Conservation (phyloP, 805 yeast species). For the Yarrowia divulgata region DNA sequence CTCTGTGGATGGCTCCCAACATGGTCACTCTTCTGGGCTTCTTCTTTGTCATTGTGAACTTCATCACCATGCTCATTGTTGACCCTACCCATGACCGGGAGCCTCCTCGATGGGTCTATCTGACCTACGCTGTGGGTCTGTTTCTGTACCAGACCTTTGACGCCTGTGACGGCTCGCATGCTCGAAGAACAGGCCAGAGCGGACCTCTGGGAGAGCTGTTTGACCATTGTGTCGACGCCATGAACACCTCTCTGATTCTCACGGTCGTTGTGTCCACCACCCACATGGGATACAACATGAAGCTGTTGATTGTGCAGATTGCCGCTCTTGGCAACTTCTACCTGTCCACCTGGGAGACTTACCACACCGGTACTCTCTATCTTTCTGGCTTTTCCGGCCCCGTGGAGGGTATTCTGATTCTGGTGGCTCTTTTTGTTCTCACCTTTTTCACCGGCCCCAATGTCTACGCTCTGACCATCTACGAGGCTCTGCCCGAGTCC, state of each 20-base stretch:
- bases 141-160: slow-evolving; percentile 94
- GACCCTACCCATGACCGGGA: slow-evolving; percentile 69
- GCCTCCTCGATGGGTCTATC: slow-evolving; percentile 81
- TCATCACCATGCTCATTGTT: slow-evolving; percentile 68
- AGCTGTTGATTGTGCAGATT: slow-evolving; percentile 52
- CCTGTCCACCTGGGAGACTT: slow-evolving; percentile 94
- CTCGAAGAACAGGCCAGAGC: slow-evolving; percentile 92
- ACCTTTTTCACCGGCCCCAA: slow-evolving; percentile 77
- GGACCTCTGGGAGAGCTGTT: slow-evolving; percentile 95
- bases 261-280: slow-evolving; percentile 73
- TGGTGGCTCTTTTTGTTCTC: slow-evolving; percentile 60
- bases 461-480: slow-evolving; percentile 63
- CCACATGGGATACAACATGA: slow-evolving; percentile 71
- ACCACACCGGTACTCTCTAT: slow-evolving; percentile 82
- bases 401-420: slow-evolving; percentile 86
- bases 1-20: slow-evolving; percentile 74
- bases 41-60: slow-evolving; percentile 69
- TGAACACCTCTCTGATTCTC: slow-evolving; percentile 75
- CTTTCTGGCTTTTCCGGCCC: slow-evolving; percentile 88
- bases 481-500: slow-evolving; percentile 43
- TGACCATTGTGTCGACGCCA: slow-evolving; percentile 80
- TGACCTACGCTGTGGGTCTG: slow-evolving; percentile 78
- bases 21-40: slow-evolving; percentile 74
- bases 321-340: slow-evolving; percentile 67
- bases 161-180: slow-evolving; percentile 95